A percentile compares a stretch with the other conserved stretches of the same genome.
Conservation (phyloP, 169 alveolate species). For the Cryptosporidium parvum region DNA sequence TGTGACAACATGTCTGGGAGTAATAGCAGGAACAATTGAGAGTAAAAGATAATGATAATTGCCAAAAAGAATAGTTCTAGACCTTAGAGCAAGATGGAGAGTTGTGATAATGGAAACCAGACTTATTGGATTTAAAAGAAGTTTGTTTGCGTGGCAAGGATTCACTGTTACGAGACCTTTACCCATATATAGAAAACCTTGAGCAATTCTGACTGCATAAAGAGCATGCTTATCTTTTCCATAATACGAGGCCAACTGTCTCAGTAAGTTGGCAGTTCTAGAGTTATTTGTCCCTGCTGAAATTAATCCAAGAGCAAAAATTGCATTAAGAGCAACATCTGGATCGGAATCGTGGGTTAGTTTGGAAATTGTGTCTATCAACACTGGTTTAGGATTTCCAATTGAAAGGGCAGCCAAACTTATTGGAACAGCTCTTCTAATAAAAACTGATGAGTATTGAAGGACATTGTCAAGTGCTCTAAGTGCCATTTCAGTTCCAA, state of each 20-base stretch:
- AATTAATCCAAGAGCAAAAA: constrained; percentile 95
- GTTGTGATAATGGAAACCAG: constrained; percentile 94
- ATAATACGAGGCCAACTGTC: constrained; percentile 95
- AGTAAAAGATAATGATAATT: constrained; percentile 92
- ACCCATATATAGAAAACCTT: constrained; percentile 95
- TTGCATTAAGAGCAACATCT: constrained; percentile 94
- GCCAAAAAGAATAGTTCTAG: constrained; percentile 88
- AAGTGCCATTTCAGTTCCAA: constrained; percentile 92
- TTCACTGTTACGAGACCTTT: constrained; percentile 90
- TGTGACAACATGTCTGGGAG: constrained; percentile 89
- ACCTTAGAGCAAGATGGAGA: constrained; percentile 90
- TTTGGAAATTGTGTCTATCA: constrained; percentile 89
- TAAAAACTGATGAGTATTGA: constrained; percentile 90
- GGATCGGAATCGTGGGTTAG: constrained; percentile 97
- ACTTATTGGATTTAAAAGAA: constrained; percentile 92
- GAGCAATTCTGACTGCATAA: constrained; percentile 95
- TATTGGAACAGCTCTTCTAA: constrained; percentile 97
- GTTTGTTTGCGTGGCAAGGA: constrained; percentile 96
- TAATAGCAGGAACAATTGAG: constrained; percentile 93
- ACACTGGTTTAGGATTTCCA: constrained; percentile 94
- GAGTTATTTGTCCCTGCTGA: constrained; percentile 97
- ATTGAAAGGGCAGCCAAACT: constrained; percentile 96
- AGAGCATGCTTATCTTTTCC: constrained; percentile 94
- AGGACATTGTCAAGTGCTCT: constrained; percentile 92
- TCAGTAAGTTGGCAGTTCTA: constrained; percentile 94